phyloP scores from a whole-genome alignment of 441 rosid genomes.

The Sinapis alba region DNA sequence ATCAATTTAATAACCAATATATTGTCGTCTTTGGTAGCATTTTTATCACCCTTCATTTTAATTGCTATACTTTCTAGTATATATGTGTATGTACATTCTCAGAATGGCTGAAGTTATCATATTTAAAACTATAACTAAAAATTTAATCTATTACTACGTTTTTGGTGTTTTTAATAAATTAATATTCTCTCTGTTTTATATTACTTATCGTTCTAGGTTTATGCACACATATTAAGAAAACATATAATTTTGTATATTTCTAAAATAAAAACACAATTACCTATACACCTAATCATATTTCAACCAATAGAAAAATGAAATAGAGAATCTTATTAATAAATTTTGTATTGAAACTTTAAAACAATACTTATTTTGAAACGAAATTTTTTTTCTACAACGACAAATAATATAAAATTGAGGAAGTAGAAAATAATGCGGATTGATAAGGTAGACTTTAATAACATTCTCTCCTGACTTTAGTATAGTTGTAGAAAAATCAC shows the following conservation, averaged over 20 bases:
- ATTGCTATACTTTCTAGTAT: not conserved
- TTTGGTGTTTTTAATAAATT: not conserved
- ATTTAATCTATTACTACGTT: not conserved
- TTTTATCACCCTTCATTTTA: not conserved
- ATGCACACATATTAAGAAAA: too few species aligned
- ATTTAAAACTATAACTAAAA: not conserved
- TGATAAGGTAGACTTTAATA: not conserved
- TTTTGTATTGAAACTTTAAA: too few species aligned
- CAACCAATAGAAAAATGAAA: too few species aligned
- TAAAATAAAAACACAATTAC: too few species aligned
- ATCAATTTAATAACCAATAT: constrained; percentile 14
- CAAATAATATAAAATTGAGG: too few species aligned
- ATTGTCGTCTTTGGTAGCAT: not conserved
- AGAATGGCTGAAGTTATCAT: not conserved
- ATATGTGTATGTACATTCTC: not conserved
- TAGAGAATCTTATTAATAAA: too few species aligned
- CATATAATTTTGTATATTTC: too few species aligned
- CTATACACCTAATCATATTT: too few species aligned
- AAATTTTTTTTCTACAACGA: too few species aligned
- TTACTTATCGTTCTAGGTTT: too few species aligned
- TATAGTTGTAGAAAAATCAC: not conserved
- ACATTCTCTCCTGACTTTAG: not conserved
- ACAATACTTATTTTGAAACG: too few species aligned
- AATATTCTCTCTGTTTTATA: too few species aligned
- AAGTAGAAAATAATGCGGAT: not conserved